phyloP scores from a whole-genome alignment of 495 filamentous ascomycete species.

The Trichoderma virens region DNA sequence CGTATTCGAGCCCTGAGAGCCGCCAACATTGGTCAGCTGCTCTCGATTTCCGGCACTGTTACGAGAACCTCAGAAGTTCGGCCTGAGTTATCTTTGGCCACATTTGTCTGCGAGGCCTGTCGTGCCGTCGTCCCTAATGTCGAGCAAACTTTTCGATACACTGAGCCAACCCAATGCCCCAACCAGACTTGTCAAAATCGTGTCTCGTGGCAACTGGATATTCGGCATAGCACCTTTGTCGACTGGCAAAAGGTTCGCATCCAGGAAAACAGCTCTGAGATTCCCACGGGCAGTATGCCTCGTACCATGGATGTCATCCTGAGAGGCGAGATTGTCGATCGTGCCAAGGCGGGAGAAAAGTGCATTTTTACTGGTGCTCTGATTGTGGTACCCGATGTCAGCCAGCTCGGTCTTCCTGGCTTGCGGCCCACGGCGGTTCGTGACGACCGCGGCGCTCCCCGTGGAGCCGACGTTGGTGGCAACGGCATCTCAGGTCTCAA shows the following conservation, averaged over 20 bases:
- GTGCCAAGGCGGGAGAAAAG: constrained; percentile 94
- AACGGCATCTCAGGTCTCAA: constrained; percentile 82
- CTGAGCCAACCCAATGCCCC: constrained; percentile 91
- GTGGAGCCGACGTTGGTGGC: constrained; percentile 72
- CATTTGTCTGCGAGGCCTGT: constrained; percentile 87
- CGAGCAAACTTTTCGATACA: constrained; percentile 96
- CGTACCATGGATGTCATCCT: constrained; percentile 96
- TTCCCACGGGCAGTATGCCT: constrained; percentile 97
- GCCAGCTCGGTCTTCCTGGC: constrained; percentile 86
- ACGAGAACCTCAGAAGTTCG: constrained; percentile 95
- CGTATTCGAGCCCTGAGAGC: constrained; percentile 84
- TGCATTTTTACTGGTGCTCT: constrained; percentile 94
- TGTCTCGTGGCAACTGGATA: constrained; percentile 84
- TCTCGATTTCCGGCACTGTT: constrained; percentile 92
- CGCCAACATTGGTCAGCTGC: constrained; percentile 80
- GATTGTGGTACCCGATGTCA: constrained; percentile 96
- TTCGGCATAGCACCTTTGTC: constrained; percentile 93
- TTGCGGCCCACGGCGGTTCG: constrained; percentile 76
- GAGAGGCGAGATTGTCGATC: constrained; percentile 95
- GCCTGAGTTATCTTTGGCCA: constrained; percentile 84
- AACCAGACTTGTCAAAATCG: constrained; percentile 89
- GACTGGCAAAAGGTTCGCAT: constrained; percentile 99
- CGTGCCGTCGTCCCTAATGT: constrained; percentile 74
- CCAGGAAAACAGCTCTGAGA: constrained; percentile 96
- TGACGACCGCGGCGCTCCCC: constrained; percentile 64